Percentiles rank a stretch among this genome's conserved stretches.
Evolutionary conservation across 179 eudicot genomes (phyloP).

Genomic region (Vitellaria paradoxa): DNA sequence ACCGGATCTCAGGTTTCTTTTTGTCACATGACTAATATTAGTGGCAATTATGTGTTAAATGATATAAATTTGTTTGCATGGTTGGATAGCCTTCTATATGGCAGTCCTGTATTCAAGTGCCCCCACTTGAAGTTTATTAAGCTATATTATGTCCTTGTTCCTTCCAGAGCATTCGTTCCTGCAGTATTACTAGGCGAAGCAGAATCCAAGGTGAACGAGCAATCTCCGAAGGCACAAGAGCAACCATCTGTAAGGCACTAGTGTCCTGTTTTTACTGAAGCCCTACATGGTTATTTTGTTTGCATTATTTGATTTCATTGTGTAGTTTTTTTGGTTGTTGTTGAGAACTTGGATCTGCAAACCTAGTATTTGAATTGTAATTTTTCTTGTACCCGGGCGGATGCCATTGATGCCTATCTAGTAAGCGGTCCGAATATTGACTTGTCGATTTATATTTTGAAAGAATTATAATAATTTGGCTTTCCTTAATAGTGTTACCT

Average conservation of each 20-base stretch:
- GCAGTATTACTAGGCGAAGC: constrained; percentile 94
- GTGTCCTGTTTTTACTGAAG: neutral
- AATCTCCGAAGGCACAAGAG: constrained; percentile 69
- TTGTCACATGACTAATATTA: neutral
- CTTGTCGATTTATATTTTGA: too few species aligned
- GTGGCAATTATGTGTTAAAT: neutral
- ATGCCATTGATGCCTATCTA: too few species aligned
- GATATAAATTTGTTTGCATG: neutral
- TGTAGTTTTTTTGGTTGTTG: neutral
- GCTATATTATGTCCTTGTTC: constrained; percentile 8
- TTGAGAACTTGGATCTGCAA: too few species aligned
- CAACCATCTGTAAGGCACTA: constrained; percentile 51
- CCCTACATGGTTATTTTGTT: neutral
- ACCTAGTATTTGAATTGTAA: too few species aligned
- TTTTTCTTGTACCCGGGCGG: too few species aligned
- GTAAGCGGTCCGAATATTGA: too few species aligned
- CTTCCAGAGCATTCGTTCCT: constrained; percentile 93
- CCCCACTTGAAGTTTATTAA: constrained; percentile 2
- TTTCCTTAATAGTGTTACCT: neutral
- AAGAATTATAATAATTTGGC: neutral
- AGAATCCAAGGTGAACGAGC: constrained; percentile 76
- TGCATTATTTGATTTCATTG: neutral
- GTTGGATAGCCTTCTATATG: constrained; percentile 12
- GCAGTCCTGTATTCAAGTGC: neutral
- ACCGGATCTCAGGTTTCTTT: constrained; percentile 90